Conservation (phyloP, 495 filamentous ascomycete species). For the Neurospora sp. region DNA sequence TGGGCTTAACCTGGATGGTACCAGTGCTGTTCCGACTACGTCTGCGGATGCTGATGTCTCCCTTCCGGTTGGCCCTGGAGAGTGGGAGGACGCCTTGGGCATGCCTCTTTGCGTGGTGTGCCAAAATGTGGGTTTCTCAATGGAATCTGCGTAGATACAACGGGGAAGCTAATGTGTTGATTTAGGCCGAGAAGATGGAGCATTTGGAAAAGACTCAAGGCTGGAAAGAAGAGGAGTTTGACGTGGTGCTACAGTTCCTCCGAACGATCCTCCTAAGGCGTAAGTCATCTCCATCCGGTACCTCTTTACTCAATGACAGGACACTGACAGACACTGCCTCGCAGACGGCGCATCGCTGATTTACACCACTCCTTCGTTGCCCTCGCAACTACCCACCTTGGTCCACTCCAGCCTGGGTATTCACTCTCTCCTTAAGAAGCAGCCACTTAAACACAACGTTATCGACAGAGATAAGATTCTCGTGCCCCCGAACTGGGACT, state of each 20-base stretch:
- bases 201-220: slow-evolving; percentile 72
- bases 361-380: slow-evolving; percentile 73
- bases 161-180: slow-evolving; percentile 17
- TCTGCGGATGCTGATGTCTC: slow-evolving; percentile 48
- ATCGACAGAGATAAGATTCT: slow-evolving; percentile 93
- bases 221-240: slow-evolving; percentile 92
- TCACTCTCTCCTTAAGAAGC: slow-evolving; percentile 73
- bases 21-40: slow-evolving; percentile 26
- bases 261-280: slow-evolving; percentile 79
- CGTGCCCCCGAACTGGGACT: slow-evolving; percentile 95
- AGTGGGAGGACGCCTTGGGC: slow-evolving; percentile 88
- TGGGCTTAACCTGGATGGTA: slow-evolving; percentile 39
- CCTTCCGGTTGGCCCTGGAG: slow-evolving; percentile 75
- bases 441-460: slow-evolving; percentile 83
- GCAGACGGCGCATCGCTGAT: slow-evolving; percentile 83
- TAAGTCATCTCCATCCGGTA: slow-evolving; percentile 29
- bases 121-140: slow-evolving; percentile 59
- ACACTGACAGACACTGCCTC: slow-evolving; percentile 9
- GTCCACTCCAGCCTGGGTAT: slow-evolving; percentile 85
- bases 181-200: slow-evolving; percentile 80
- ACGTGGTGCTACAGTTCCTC: slow-evolving; percentile 81
- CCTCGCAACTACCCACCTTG: slow-evolving; percentile 69
- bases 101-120: slow-evolving; percentile 87
- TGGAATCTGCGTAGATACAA: too few species aligned
- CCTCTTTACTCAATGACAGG: background rate